Conservation (phyloP, 2,329 filamentous ascomycete genomes). For the Pyrenophora seminiperda region DNA sequence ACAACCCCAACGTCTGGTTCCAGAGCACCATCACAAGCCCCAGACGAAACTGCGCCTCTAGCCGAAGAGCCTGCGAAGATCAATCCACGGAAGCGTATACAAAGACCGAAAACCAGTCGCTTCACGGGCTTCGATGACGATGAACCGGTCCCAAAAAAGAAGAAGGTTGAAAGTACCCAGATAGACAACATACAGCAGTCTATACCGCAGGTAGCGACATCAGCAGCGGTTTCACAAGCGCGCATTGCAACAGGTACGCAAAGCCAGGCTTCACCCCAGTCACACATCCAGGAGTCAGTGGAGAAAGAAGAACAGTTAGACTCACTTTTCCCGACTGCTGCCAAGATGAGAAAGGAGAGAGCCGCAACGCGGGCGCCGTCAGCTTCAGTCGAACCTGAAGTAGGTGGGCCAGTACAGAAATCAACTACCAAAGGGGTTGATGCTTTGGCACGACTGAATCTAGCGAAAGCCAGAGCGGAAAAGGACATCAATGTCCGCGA, state of each 20-base stretch:
- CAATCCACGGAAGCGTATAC: slow-evolving; percentile 38
- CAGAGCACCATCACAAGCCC: slow-evolving; percentile 24
- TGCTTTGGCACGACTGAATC: slow-evolving; percentile 52
- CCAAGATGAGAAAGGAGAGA: slow-evolving; percentile 78
- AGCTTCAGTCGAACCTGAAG: slow-evolving; percentile 36
- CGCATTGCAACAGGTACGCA: slow-evolving; percentile 26
- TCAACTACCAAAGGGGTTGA: slow-evolving; percentile 24
- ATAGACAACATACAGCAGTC: slow-evolving; percentile 36
- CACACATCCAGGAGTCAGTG: slow-evolving; percentile 47
- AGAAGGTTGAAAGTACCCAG: slow-evolving; percentile 34
- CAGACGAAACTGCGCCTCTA: slow-evolving; percentile 20
- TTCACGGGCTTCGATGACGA: slow-evolving; percentile 77
- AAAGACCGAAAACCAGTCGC: slow-evolving; percentile 52
- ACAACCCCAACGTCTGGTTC: slow-evolving; percentile 24
- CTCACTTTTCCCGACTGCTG: slow-evolving; percentile 74
- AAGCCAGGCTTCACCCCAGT: slow-evolving; percentile 31
- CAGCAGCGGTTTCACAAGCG: slow-evolving; percentile 16
- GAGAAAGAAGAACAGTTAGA: slow-evolving; percentile 66
- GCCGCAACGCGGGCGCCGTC: slow-evolving; percentile 37
- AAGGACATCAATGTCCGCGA: slow-evolving; percentile 67
- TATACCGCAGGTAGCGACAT: slow-evolving; percentile 1
- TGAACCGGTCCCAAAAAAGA: slow-evolving; percentile 38
- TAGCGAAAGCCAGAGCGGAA: slow-evolving; percentile 51
- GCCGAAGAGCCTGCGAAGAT: slow-evolving; percentile 30
- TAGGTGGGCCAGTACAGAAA: slow-evolving; percentile 45